A percentile compares a stretch with the other conserved stretches of the same genome.
Evolutionary conservation across 305 asterid genomes (phyloP).

Genomic region (Galium porrigens): DNA sequence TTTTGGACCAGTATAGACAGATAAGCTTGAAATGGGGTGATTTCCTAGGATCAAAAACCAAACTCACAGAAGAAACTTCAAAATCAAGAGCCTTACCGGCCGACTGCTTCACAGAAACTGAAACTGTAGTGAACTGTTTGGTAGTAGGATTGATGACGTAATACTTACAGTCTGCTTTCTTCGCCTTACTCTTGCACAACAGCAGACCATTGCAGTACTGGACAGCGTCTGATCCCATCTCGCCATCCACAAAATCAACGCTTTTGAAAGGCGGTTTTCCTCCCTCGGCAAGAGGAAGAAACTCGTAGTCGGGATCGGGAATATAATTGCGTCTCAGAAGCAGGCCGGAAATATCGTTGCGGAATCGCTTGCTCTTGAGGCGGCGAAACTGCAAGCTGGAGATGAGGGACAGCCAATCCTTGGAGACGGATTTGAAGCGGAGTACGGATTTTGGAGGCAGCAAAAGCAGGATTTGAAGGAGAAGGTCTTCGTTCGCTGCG

Average conservation of each 20-base stretch:
- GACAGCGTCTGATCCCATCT: conserved; percentile 12
- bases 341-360: not conserved
- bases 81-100: not conserved
- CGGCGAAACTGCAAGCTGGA: conserved; percentile 15
- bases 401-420: conserved; percentile 27
- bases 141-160: conserved; percentile 31
- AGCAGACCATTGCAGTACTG: conserved; percentile 37
- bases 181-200: conserved; percentile 19
- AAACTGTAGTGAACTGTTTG: conserved; percentile 11
- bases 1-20: not conserved
- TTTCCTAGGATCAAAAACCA: not conserved
- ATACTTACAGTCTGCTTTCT: conserved; percentile 1
- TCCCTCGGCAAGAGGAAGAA: not conserved
- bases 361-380: conserved; percentile 16
- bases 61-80: not conserved
- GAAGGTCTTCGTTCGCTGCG: conserved; percentile 21
- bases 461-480: conserved; percentile 20
- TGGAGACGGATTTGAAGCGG: conserved; percentile 26
- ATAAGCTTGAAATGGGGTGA: not conserved
- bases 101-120: not conserved
- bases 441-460: conserved; percentile 27
- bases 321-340: not conserved
- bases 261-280: not conserved
- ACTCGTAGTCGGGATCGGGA: conserved; percentile 3
- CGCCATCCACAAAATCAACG: not conserved